Conservation (phyloP, 106 monocot genomes). For the Narthecium ossifragum region DNA sequence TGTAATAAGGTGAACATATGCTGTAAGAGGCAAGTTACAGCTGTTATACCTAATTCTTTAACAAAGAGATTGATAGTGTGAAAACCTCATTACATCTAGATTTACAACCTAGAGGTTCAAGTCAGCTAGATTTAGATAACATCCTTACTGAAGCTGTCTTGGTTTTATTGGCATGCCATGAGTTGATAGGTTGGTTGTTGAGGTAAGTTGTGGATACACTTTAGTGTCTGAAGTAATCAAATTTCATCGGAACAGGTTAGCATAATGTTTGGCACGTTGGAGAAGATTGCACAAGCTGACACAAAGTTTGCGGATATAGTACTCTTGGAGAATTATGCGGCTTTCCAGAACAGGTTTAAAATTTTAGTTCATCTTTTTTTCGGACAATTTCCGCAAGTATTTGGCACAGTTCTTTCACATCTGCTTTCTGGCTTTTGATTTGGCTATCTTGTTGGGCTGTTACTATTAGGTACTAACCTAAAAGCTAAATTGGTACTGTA, state of each 20-base stretch:
- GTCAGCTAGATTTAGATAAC: no score
- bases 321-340: conserved; percentile 92
- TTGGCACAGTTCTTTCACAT: not conserved
- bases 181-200: not conserved
- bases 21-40: no score
- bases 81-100: no score
- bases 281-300: conserved; percentile 93
- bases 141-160: no score
- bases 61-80: not conserved
- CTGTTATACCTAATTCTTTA: no score
- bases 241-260: conserved; percentile 53
- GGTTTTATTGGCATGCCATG: not conserved
- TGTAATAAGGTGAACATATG: no score
- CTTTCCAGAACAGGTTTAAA: conserved; percentile 99
- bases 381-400: not conserved
- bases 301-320: conserved; percentile 78
- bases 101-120: not conserved
- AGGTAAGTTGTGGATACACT: no score
- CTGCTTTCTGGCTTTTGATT: no score
- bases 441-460: no score
- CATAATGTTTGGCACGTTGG: conserved; percentile 89
- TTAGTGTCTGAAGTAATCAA: no score
- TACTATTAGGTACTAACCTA: not conserved
- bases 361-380: no score
- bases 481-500: not conserved